Conservation (phyloP, 305 asterid genomes). For the Salvia sclarea region DNA sequence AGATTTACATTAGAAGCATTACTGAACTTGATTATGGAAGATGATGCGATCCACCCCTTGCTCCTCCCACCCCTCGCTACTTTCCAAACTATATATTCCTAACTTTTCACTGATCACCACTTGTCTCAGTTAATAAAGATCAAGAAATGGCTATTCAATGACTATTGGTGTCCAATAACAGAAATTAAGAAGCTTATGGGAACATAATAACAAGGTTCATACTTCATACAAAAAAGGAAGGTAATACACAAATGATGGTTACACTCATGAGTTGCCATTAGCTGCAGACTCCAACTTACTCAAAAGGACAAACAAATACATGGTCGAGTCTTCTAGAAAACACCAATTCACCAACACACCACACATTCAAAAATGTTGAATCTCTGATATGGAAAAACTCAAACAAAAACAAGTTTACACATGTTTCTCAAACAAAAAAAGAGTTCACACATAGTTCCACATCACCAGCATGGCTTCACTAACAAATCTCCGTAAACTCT, state of each 20-base stretch:
- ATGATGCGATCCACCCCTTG: background rate
- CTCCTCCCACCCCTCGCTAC: background rate
- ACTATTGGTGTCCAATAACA: slow-evolving; percentile 1
- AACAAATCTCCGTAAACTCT: background rate
- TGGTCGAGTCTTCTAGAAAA: background rate
- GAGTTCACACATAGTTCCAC: background rate
- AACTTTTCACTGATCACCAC: background rate
- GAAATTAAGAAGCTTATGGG: background rate
- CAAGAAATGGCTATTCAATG: background rate
- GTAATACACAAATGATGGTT: background rate
- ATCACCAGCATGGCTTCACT: background rate
- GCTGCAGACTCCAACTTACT: background rate
- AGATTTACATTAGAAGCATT: background rate
- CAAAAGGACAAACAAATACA: background rate
- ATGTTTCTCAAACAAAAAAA: background rate
- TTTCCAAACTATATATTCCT: background rate
- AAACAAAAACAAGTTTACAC: background rate
- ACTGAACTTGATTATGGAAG: background rate
- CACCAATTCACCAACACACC: background rate
- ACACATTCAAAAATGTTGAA: background rate
- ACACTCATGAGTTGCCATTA: background rate
- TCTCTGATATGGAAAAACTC: background rate
- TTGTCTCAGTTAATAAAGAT: background rate
- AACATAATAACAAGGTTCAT: background rate
- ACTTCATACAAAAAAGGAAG: background rate